These are phyloP conservation scores for Ocimum tenuiflorum DNA, from an alignment of 257 asterid species.

Conservation along the genomic window DNA sequence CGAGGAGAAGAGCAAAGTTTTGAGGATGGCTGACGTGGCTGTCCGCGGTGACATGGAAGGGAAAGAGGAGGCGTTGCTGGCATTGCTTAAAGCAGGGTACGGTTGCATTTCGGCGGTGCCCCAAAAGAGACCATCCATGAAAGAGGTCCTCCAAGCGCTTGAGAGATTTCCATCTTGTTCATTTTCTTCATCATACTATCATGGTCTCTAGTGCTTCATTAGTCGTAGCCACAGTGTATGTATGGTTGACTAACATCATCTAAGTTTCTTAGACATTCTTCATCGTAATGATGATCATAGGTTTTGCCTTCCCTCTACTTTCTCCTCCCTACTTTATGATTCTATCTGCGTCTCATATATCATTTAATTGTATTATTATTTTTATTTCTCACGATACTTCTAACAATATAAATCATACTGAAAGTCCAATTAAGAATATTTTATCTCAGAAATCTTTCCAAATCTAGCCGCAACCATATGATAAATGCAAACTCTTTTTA, in stretches of 20 bases:
- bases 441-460: no score
- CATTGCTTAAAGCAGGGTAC: slow-evolving; percentile 64
- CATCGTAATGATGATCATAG: slow-evolving; percentile 20
- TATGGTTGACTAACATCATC: slow-evolving; percentile 30
- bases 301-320: not conserved
- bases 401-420: no score
- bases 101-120: slow-evolving; percentile 60
- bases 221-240: slow-evolving; percentile 40
- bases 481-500: no score
- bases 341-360: no score
- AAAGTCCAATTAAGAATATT: no score
- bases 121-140: slow-evolving; percentile 85
- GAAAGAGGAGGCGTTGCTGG: slow-evolving; percentile 68
- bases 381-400: no score
- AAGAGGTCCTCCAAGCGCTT: slow-evolving; percentile 71
- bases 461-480: no score
- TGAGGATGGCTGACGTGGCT: slow-evolving; percentile 70
- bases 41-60: slow-evolving; percentile 84
- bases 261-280: slow-evolving; percentile 14
- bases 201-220: slow-evolving; percentile 34
- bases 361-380: no score
- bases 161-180: slow-evolving; percentile 56
- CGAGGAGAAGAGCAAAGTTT: slow-evolving; percentile 53
- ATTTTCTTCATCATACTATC: slow-evolving; percentile 27
- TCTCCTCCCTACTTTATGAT: no score